These are phyloP conservation scores for Amanita jacksonii DNA, from an alignment of 768 basidiomycete species.

Conservation along the genomic window DNA sequence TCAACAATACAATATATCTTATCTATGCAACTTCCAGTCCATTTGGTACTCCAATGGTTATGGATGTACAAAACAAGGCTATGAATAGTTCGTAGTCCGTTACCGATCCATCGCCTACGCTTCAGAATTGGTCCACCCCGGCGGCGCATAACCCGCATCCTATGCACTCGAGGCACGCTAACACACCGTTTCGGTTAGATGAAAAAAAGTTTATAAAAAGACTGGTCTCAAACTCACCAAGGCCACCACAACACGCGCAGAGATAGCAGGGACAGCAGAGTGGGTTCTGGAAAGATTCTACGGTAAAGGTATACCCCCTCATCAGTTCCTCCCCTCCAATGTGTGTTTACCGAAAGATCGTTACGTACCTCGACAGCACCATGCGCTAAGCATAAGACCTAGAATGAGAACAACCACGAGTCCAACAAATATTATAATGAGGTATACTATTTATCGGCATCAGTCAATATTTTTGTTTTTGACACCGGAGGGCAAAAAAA, in stretches of 20 bases:
- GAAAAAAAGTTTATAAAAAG: not conserved
- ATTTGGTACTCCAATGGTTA: too few relatives aligned
- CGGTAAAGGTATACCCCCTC: not conserved
- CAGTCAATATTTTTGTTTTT: not conserved
- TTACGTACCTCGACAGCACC: constrained; percentile 50
- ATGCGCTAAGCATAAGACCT: constrained; percentile 49
- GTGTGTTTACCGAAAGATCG: not conserved
- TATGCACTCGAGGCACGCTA: constrained; percentile 61
- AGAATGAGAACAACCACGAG: constrained; percentile 44
- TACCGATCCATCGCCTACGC: too few relatives aligned
- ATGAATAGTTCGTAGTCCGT: too few relatives aligned
- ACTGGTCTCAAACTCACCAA: constrained; percentile 29
- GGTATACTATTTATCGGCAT: constrained; percentile 36
- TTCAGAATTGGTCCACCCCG: too few relatives aligned
- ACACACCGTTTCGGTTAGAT: not conserved
- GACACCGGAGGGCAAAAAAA: too few relatives aligned
- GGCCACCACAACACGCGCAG: constrained; percentile 63
- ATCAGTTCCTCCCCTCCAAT: too few relatives aligned
- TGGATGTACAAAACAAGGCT: too few relatives aligned
- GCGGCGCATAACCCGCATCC: constrained; percentile 61
- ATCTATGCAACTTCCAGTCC: too few relatives aligned
- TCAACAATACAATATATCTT: too few relatives aligned
- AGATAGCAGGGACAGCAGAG: constrained; percentile 63
- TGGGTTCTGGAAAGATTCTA: constrained; percentile 52
- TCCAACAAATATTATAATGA: constrained; percentile 59